Evolutionary conservation across 441 rosid species (phyloP).

Genomic region (Kokia cookei): DNA sequence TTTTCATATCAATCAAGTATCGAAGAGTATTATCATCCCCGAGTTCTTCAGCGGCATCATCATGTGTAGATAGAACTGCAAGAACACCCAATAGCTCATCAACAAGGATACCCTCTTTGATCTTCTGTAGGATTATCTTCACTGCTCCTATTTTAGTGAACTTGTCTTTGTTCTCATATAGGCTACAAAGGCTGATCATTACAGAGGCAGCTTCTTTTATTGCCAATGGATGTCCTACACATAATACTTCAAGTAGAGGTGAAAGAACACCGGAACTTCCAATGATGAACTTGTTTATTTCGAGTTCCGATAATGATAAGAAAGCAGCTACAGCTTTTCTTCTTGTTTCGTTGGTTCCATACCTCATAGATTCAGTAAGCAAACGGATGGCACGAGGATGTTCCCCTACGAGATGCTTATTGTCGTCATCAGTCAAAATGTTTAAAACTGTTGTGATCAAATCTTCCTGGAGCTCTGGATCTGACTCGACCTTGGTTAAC

Average conservation of each 20-base stretch:
- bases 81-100: too few relatives aligned
- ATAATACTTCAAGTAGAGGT: neutral
- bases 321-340: neutral
- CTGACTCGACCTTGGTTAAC: neutral
- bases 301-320: neutral
- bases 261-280: neutral
- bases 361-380: slow-evolving; percentile 20
- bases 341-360: neutral
- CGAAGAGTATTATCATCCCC: too few relatives aligned
- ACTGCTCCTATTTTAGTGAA: neutral
- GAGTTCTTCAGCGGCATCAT: too few relatives aligned
- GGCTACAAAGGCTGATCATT: neutral
- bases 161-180: neutral
- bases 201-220: neutral
- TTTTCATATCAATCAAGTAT: too few relatives aligned
- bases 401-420: slow-evolving; percentile 31
- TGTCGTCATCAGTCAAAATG: slow-evolving; percentile 23
- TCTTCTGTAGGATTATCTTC: neutral
- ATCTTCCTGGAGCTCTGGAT: too few relatives aligned
- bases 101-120: too few relatives aligned
- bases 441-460: slow-evolving; percentile 18
- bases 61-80: too few relatives aligned
- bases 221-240: neutral
- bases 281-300: neutral
- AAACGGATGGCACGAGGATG: slow-evolving; percentile 29